Evolutionary conservation across 1,284 basidiomycete species (phyloP), one percentile per base, ranked within the genome.

Genomic region (Pseudozyma hubeiensis): DNA sequence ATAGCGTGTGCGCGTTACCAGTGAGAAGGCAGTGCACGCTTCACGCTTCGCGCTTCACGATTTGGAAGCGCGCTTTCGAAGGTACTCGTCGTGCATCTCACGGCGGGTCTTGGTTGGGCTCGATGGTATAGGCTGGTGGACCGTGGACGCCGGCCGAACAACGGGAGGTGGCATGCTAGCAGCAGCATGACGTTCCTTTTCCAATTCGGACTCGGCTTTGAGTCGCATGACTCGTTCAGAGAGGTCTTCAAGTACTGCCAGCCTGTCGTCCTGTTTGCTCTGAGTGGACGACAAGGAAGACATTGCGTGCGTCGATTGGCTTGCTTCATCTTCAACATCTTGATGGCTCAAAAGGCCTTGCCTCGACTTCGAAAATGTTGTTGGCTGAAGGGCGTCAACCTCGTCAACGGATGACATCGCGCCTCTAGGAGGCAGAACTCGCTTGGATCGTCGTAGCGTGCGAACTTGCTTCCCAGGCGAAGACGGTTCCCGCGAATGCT

Each of bases 181-280:
- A 19, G 67, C 62, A 3, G 56, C 61, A 13, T 61, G 44, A 0
- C 44, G 39, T 45, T 63, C 59, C 19, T 54, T 55, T 29, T 60
- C 47, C 5, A 52, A 54, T 31, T 68, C 65, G 17, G 44, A 52
- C 8, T 61, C 56, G 31, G 56, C 62, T 62, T 65, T 57, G 17
- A 71, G 68, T n/a, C 30, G 39, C 44, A 53, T 8, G 1, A 71
- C 53, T 7, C 62, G 62, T 19, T 71, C 58, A 5, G 62, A 65
- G 6, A 71, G 62, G 30, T 71, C 68, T 55, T 64, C 62, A n/a
- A 71, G 47, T 0, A 71, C 62, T 5, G 68, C 68, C 5, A 71
- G 57, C 7, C 41, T 56, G 34, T 71, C 62, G 13, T 71, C 54
- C 10, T 58, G 56, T 24, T n/a, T 10, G 16, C n/a, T 37, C 9